These are phyloP conservation scores for Calocybe gangraenosa DNA, from an alignment of 768 basidiomycete species.

Conservation along the genomic window DNA sequence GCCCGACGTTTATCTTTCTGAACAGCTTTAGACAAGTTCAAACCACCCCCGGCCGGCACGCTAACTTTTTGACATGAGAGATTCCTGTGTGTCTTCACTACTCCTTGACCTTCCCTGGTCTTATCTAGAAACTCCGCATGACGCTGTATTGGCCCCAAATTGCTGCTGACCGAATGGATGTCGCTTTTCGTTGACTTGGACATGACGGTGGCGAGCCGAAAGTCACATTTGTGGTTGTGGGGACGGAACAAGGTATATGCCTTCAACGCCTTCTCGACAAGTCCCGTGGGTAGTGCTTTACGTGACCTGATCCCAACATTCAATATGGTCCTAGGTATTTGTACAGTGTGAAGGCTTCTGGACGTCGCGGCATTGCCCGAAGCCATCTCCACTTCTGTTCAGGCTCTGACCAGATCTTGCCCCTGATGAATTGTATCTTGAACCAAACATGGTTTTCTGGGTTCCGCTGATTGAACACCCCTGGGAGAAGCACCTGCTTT, in stretches of 20 bases:
- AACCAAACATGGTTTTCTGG: slow-evolving; percentile 2
- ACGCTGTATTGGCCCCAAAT: not conserved
- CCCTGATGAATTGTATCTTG: slow-evolving; percentile 7
- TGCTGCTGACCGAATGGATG: not conserved
- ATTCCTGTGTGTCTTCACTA: not conserved
- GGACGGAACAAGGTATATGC: not conserved
- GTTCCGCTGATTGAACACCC: slow-evolving; percentile 4
- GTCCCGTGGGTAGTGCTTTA: slow-evolving; percentile 2
- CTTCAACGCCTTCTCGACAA: not conserved
- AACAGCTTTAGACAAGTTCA: too few species aligned
- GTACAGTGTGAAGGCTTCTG: slow-evolving; percentile 3
- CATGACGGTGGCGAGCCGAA: slow-evolving; percentile 3
- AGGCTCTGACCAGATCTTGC: slow-evolving; percentile 8
- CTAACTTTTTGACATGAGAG: slow-evolving; percentile 9
- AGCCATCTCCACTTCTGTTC: slow-evolving; percentile 7
- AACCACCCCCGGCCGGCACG: slow-evolving; percentile 10
- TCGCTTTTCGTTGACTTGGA: not conserved
- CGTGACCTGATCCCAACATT: slow-evolving; percentile 8
- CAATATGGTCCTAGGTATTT: slow-evolving; percentile 6
- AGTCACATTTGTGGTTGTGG: not conserved
- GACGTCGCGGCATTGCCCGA: slow-evolving; percentile 13
- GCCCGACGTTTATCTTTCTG: slow-evolving; percentile 1
- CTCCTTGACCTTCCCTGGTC: not conserved
- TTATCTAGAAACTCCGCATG: not conserved
- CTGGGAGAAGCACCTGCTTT: slow-evolving; percentile 12